Conservation (phyloP, 129 eudicot species). For the Cynara cardunculus region DNA sequence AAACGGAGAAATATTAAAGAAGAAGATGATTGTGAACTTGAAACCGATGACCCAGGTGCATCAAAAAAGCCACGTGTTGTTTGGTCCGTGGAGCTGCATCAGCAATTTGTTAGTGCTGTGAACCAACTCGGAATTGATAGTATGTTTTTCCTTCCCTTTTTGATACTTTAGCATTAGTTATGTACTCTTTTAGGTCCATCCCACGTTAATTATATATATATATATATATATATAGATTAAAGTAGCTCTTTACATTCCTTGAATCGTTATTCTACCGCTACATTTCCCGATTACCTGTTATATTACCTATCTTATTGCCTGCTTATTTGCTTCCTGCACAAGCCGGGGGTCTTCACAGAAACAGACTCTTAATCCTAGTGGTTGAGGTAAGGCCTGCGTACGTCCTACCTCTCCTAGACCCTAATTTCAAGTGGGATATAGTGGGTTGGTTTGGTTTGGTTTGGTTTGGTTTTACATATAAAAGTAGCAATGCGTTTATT, state of each 20-base stretch:
- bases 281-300: no score
- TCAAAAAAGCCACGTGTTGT: constrained; percentile 74
- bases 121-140: constrained; percentile 81
- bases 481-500: not conserved
- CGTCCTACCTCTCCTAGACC: no score
- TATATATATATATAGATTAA: not conserved
- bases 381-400: no score
- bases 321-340: no score
- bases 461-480: not conserved
- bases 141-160: constrained; percentile 27
- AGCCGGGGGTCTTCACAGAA: no score
- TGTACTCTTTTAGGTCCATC: not conserved
- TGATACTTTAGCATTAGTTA: not conserved
- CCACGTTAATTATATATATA: not conserved
- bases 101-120: constrained; percentile 75
- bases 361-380: no score
- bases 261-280: not conserved
- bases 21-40: constrained; percentile 63
- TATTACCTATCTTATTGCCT: no score
- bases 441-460: no score
- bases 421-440: no score
- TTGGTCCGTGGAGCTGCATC: constrained; percentile 86
- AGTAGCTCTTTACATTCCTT: not conserved
- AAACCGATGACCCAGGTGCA: constrained; percentile 57
- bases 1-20: constrained; percentile 64